Conservation (phyloP, 306 rosid species). For the Amphicarpaea edgeworthii region DNA sequence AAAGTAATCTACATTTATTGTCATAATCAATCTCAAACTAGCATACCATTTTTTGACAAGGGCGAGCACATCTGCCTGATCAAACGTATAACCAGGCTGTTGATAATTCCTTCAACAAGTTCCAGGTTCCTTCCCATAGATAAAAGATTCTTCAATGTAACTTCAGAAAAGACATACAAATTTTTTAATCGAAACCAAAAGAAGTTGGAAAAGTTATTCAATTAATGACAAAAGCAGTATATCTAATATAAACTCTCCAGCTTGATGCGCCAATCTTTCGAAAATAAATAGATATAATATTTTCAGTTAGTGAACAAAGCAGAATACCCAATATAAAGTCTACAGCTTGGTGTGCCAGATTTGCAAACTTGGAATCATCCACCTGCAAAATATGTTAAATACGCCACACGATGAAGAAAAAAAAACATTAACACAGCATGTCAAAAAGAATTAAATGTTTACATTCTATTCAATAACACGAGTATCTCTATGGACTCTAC, state of each 20-base stretch:
- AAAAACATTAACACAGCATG: slow-evolving; percentile 13
- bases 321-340: slow-evolving; percentile 83
- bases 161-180: slow-evolving; percentile 54
- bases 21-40: slow-evolving; percentile 40
- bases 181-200: neutral
- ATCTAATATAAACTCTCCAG: slow-evolving; percentile 75
- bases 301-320: slow-evolving; percentile 17
- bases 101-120: slow-evolving; percentile 71
- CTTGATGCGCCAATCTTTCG: slow-evolving; percentile 68
- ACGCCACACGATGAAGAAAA: slow-evolving; percentile 1
- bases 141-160: slow-evolving; percentile 70
- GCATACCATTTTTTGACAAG: slow-evolving; percentile 68
- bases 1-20: slow-evolving; percentile 22
- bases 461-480: neutral
- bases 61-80: slow-evolving; percentile 68
- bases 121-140: slow-evolving; percentile 61
- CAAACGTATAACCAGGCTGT: slow-evolving; percentile 72
- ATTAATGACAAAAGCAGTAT: slow-evolving; percentile 15
- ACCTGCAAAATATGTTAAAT: slow-evolving; percentile 57
- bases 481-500: neutral
- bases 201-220: neutral
- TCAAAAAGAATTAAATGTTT: neutral
- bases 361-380: slow-evolving; percentile 67
- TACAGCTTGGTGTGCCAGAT: slow-evolving; percentile 86
- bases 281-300: slow-evolving; percentile 39